A percentile compares a stretch with the other conserved stretches of the same genome.
phyloP scores from a whole-genome alignment of 2,329 filamentous ascomycete genomes.

The Pleoardoris graminearum region DNA sequence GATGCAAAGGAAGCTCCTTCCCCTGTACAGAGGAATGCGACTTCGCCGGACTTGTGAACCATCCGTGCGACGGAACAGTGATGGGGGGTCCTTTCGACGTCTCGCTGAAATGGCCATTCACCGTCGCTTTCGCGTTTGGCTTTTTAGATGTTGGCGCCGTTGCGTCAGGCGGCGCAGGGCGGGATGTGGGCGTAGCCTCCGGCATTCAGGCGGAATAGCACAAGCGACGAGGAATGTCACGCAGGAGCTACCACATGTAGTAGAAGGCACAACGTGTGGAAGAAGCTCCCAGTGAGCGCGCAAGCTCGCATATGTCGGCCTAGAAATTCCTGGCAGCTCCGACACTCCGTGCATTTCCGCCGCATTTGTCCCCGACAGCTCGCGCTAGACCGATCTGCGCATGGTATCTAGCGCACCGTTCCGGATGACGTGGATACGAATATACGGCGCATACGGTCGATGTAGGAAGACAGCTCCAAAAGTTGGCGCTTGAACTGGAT shows the following conservation, averaged over 20 bases:
- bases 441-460: slow-evolving; percentile 4
- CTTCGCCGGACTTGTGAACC: slow-evolving; percentile 40
- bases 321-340: not conserved
- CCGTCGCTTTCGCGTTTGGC: not conserved
- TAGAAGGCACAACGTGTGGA: not conserved
- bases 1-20: slow-evolving; percentile 58
- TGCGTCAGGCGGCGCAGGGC: slow-evolving; percentile 16
- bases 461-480: not conserved
- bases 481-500: not conserved
- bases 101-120: not conserved
- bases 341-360: slow-evolving; percentile 7
- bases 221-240: not conserved
- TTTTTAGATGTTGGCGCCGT: slow-evolving; percentile 6
- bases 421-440: not conserved
- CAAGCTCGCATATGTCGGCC: slow-evolving; percentile 3
- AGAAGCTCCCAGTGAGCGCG: not conserved
- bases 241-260: not conserved
- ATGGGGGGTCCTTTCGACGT: slow-evolving; percentile 21
- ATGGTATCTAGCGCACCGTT: not conserved
- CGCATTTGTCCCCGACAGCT: slow-evolving; percentile 13
- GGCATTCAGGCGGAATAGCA: slow-evolving; percentile 20
- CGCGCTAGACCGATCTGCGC: not conserved
- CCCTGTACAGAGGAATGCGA: slow-evolving; percentile 34
- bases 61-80: slow-evolving; percentile 35
- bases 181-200: slow-evolving; percentile 13